phyloP scores from a whole-genome alignment of 1,284 basidiomycete species.

The Phaffia rhodozyma region DNA sequence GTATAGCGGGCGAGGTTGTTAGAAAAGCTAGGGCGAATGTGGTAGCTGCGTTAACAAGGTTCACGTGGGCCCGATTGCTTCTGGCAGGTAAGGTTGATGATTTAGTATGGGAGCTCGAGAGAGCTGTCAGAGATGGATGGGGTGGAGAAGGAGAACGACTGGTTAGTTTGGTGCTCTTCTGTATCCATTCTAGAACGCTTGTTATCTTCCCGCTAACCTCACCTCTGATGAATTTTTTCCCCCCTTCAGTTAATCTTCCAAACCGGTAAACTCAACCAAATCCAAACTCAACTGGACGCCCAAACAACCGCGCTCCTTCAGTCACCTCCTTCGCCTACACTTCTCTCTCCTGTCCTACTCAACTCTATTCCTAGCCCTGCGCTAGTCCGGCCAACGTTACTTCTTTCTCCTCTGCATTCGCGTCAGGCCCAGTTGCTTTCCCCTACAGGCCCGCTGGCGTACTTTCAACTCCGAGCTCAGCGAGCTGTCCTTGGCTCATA shows the following conservation, averaged over 20 bases:
- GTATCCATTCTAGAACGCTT: background rate
- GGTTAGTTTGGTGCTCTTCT: constrained; percentile 35
- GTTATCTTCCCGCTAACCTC: background rate
- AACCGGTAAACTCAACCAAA: constrained; percentile 50
- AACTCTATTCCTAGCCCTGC: constrained; percentile 50
- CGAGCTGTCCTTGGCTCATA: constrained; percentile 44
- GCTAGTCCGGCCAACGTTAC: constrained; percentile 42
- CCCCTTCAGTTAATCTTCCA: constrained; percentile 51
- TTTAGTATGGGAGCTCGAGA: constrained; percentile 46
- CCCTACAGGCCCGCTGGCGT: constrained; percentile 43
- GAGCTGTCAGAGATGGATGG: constrained; percentile 48
- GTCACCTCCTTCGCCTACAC: constrained; percentile 35
- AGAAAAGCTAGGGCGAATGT: background rate
- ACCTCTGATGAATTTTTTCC: background rate
- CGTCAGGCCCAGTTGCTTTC: constrained; percentile 49
- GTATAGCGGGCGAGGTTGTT: background rate
- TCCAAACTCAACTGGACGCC: constrained; percentile 43
- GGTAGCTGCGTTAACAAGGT: constrained; percentile 29
- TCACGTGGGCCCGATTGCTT: constrained; percentile 54
- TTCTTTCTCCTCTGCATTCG: constrained; percentile 46
- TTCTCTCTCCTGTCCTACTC: constrained; percentile 53
- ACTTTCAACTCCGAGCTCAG: constrained; percentile 56
- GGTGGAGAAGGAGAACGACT: constrained; percentile 53
- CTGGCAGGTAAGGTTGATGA: constrained; percentile 52
- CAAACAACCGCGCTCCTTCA: constrained; percentile 25